These are phyloP conservation scores for Cadophora malorum DNA, from an alignment of 2,329 filamentous ascomycete species.

Conservation along the genomic window DNA sequence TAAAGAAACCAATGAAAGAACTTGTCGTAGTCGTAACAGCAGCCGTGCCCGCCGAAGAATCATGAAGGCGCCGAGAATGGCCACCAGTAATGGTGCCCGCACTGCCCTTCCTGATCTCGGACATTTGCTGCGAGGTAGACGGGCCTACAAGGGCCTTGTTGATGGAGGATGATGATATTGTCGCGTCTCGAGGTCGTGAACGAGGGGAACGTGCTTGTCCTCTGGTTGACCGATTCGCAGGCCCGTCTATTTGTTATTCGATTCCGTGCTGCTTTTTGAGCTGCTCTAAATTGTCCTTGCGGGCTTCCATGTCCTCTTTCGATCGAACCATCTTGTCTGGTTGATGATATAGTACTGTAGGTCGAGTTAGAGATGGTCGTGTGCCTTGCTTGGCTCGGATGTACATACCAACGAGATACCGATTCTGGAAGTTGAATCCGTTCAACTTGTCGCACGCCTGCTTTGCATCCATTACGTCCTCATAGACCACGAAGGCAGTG, in stretches of 20 bases:
- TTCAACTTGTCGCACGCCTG: constrained; percentile 99
- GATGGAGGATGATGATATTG: constrained; percentile 25
- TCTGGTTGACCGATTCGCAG: constrained; percentile 53
- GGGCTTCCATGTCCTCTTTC: constrained; percentile 91
- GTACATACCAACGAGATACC: constrained; percentile 92
- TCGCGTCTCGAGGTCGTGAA: constrained; percentile 33
- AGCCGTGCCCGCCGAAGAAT: constrained; percentile 27
- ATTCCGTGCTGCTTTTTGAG: constrained; percentile 98
- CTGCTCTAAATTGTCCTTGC: constrained; percentile 96
- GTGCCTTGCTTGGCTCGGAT: constrained; percentile 14
- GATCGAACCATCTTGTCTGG: constrained; percentile 82
- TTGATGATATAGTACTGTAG: constrained; percentile 74
- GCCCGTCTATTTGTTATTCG: constrained; percentile 88
- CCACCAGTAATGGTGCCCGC: constrained; percentile 26
- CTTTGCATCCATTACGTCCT: constrained; percentile 99
- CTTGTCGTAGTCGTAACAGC: constrained; percentile 30
- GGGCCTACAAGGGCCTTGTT: constrained; percentile 35
- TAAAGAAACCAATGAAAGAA: constrained; percentile 43
- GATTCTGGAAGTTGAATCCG: constrained; percentile 99
- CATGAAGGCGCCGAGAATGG: constrained; percentile 27
- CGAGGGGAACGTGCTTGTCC: constrained; percentile 19
- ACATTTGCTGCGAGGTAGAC: constrained; percentile 47
- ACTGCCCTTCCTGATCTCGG: constrained; percentile 40
- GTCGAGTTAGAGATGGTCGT: constrained; percentile 26
- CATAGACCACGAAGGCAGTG: constrained; percentile 98